phyloP scores from a whole-genome alignment of 495 filamentous ascomycete genomes.

The Mytilinidion resinicola region DNA sequence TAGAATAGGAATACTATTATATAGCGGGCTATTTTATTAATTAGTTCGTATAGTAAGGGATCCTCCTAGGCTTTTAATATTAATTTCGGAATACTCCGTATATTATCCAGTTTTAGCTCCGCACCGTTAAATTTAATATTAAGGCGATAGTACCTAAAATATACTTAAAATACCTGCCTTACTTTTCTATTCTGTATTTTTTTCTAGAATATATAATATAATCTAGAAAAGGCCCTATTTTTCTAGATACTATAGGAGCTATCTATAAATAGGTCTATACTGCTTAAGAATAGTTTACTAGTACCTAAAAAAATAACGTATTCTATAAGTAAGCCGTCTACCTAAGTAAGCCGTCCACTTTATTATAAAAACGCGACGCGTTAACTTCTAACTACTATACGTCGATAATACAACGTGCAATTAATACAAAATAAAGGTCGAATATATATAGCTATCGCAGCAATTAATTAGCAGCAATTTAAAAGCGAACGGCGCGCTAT shows the following conservation, averaged over 20 bases:
- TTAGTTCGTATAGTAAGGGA: background rate
- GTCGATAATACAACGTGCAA: too few relatives aligned
- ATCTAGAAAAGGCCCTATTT: background rate
- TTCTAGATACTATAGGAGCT: background rate
- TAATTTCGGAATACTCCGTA: background rate
- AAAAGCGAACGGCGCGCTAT: too few relatives aligned
- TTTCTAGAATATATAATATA: background rate
- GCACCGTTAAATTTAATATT: background rate
- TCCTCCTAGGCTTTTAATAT: constrained; percentile 1
- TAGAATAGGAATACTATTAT: constrained; percentile 4
- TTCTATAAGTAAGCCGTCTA: too few relatives aligned
- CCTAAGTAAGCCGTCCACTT: too few relatives aligned
- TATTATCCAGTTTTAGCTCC: background rate
- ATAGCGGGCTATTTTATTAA: background rate
- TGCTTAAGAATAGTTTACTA: constrained; percentile 10
- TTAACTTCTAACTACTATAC: too few relatives aligned
- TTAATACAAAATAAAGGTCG: too few relatives aligned
- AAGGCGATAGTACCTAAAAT: background rate
- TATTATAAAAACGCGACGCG: too few relatives aligned
- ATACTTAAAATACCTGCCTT: background rate
- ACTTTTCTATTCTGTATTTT: background rate
- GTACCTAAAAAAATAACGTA: constrained; percentile 36
- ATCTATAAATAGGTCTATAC: background rate
- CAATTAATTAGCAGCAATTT: too few relatives aligned
- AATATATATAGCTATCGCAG: too few relatives aligned